These are phyloP conservation scores for Daldinia caldariorum DNA, from an alignment of 495 filamentous ascomycete genomes.

Conservation along the genomic window DNA sequence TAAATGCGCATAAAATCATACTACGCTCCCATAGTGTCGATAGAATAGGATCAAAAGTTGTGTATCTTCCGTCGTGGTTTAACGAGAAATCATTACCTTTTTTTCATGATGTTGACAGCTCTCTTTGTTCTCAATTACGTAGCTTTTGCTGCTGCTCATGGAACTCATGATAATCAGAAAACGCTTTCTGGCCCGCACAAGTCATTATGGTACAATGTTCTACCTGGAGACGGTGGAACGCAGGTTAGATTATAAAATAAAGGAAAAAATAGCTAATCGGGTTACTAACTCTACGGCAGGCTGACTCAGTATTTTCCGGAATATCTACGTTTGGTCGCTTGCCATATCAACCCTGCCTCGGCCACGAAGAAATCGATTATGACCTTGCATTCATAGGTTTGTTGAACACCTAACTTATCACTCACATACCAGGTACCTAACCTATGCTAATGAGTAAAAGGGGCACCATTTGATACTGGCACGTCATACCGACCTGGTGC, in stretches of 20 bases:
- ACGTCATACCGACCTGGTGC: conserved; percentile 67
- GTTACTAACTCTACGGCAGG: conserved; percentile 45
- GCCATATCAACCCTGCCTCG: conserved; percentile 77
- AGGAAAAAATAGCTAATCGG: not conserved
- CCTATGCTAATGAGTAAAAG: conserved; percentile 37
- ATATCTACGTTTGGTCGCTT: conserved; percentile 87
- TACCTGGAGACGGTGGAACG: conserved; percentile 67
- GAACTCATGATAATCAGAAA: conserved; percentile 53
- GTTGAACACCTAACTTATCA: conserved; percentile 54
- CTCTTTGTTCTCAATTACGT: conserved; percentile 40
- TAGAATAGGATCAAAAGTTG: conserved; percentile 8
- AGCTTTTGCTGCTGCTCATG: conserved; percentile 47
- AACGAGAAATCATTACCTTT: conserved; percentile 8
- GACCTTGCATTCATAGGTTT: conserved; percentile 87
- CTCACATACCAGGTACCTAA: not conserved
- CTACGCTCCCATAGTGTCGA: not conserved
- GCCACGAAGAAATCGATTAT: conserved; percentile 69
- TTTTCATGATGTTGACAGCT: conserved; percentile 40
- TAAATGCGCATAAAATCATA: conserved; percentile 14
- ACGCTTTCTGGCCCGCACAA: conserved; percentile 53
- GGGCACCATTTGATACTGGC: conserved; percentile 55
- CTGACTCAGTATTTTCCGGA: conserved; percentile 75
- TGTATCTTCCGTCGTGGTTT: not conserved
- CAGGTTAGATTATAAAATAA: conserved; percentile 51
- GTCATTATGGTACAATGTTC: conserved; percentile 60